A percentile compares a stretch with the other conserved stretches of the same genome.
These are phyloP conservation scores for Corylus americana DNA, from an alignment of 306 rosid genomes.

Conservation along the genomic window DNA sequence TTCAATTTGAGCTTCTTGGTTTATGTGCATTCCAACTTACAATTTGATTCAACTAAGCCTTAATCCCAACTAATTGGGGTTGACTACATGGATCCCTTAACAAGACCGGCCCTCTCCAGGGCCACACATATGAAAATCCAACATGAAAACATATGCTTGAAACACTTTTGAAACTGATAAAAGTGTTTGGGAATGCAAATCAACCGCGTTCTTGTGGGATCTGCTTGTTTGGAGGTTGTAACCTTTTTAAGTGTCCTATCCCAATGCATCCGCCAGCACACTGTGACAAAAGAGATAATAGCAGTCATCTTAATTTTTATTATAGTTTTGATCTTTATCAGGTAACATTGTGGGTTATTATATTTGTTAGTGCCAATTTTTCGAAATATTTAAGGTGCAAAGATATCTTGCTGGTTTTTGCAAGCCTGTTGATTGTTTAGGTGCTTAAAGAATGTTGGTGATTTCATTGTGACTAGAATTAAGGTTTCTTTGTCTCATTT, in stretches of 20 bases:
- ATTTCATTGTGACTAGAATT: not conserved
- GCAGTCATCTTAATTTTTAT: not conserved
- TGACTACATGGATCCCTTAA: not conserved
- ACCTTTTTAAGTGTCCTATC: not conserved
- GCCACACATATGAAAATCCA: not conserved
- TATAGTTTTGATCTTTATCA: not conserved
- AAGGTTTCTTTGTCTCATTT: not conserved
- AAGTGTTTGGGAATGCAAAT: not conserved
- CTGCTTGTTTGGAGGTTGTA: not conserved
- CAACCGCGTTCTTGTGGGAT: not conserved
- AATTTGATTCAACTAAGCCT: not conserved
- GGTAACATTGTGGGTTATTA: not conserved
- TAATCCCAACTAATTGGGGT: not conserved
- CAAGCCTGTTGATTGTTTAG: conserved; percentile 10
- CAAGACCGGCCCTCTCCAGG: not conserved
- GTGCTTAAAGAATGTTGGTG: conserved; percentile 3
- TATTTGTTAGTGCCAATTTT: not conserved
- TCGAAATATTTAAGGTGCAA: conserved; percentile 17
- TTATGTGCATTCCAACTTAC: not conserved
- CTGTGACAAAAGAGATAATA: not conserved
- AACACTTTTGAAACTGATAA: not conserved
- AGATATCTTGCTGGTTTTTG: conserved; percentile 15
- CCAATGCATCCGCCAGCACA: not conserved
- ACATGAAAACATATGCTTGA: not conserved
- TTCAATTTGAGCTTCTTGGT: not conserved